A percentile compares a stretch with the other conserved stretches of the same genome.
phyloP scores from a whole-genome alignment of 768 basidiomycete genomes.

The Chalciporus pseudorubinellus region DNA sequence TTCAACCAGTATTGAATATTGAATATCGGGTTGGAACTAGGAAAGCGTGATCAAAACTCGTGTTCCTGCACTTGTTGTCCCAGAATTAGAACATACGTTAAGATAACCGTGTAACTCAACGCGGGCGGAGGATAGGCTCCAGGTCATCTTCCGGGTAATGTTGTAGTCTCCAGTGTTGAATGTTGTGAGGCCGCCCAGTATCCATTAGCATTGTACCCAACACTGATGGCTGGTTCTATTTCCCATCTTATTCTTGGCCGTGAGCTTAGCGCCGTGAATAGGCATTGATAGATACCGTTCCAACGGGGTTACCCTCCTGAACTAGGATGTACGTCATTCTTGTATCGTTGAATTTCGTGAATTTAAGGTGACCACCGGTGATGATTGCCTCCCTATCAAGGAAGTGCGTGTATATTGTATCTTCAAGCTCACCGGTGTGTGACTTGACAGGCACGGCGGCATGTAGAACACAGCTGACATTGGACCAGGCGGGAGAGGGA shows the following conservation, averaged over 20 bases:
- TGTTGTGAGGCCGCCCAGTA: constrained; percentile 41
- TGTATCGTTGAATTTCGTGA: constrained; percentile 15
- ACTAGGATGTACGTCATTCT: constrained; percentile 44
- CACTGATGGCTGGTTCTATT: constrained; percentile 47
- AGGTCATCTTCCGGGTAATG: constrained; percentile 56
- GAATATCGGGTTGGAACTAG: constrained; percentile 23
- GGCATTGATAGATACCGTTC: constrained; percentile 58
- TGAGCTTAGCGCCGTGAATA: constrained; percentile 12
- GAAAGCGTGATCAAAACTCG: too few relatives aligned
- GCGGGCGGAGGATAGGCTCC: constrained; percentile 43
- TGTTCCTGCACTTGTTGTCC: too few relatives aligned
- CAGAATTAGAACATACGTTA: constrained; percentile 13
- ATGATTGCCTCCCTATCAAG: constrained; percentile 65
- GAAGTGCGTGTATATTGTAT: constrained; percentile 39
- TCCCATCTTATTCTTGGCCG: neutral
- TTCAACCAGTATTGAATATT: neutral
- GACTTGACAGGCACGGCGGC: neutral
- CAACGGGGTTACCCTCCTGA: constrained; percentile 36
- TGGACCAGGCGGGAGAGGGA: too few relatives aligned
- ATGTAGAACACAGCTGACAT: constrained; percentile 55
- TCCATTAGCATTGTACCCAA: constrained; percentile 50
- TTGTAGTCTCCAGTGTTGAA: constrained; percentile 48
- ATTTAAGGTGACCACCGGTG: constrained; percentile 48
- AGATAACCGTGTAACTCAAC: constrained; percentile 44
- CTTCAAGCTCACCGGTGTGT: neutral